Conservation (phyloP, 2,329 filamentous ascomycete species). For the Knufia fluminis region DNA sequence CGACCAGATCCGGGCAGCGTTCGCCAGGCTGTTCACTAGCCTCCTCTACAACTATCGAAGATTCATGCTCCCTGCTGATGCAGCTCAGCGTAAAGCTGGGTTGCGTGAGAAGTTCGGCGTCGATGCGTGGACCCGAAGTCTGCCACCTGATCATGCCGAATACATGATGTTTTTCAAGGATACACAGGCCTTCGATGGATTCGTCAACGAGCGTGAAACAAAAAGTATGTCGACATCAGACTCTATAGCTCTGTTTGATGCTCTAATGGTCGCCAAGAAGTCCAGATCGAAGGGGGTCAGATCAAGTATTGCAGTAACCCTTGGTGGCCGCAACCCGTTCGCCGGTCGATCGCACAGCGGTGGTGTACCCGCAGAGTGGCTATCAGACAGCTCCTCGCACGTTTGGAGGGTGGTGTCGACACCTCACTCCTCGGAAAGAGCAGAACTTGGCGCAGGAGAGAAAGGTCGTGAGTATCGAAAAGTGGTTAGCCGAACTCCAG, state of each 20-base stretch:
- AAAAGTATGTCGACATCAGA: constrained; percentile 27
- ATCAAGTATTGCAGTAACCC: constrained; percentile 28
- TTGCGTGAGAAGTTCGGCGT: constrained; percentile 54
- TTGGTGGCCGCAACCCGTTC: constrained; percentile 36
- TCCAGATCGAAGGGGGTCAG: constrained; percentile 7
- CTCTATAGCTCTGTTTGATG: constrained; percentile 15
- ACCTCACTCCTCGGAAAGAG: constrained; percentile 43
- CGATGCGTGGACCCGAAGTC: constrained; percentile 55
- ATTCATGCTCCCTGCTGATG: constrained; percentile 49
- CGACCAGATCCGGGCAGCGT: constrained; percentile 58
- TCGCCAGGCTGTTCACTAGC: constrained; percentile 60
- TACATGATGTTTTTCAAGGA: constrained; percentile 56
- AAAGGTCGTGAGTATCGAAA: constrained; percentile 48
- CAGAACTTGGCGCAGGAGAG: constrained; percentile 13
- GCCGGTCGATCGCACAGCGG: constrained; percentile 31
- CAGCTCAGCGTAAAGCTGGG: constrained; percentile 56
- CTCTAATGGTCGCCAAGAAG: constrained; percentile 6
- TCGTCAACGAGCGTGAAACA: constrained; percentile 54
- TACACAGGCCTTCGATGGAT: constrained; percentile 58
- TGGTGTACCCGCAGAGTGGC: constrained; percentile 41
- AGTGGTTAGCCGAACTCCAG: constrained; percentile 59
- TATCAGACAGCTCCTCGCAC: constrained; percentile 55
- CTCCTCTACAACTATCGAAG: constrained; percentile 61
- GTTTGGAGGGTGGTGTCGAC: constrained; percentile 55
- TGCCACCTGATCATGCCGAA: constrained; percentile 55